Percentiles rank a stretch among this genome's conserved stretches.
Evolutionary conservation across 2,329 filamentous ascomycete species (phyloP).

Genomic region (Penicillium thymicola): DNA sequence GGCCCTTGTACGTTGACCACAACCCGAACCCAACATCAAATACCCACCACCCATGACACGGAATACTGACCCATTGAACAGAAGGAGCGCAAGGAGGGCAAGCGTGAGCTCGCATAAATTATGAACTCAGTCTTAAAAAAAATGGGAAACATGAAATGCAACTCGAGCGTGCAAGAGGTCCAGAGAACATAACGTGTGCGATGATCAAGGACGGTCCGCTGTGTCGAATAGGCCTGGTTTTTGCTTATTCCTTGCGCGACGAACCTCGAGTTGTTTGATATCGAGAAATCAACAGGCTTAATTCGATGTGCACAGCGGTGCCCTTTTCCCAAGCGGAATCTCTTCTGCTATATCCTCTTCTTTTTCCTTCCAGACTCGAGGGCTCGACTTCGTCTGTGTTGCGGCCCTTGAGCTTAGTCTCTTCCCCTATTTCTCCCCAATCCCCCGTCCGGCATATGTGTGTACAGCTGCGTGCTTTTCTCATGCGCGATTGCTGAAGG

Average conservation of each 20-base stretch:
- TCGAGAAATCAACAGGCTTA: slow-evolving; percentile 30
- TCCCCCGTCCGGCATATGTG: slow-evolving; percentile 58
- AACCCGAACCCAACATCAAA: neutral
- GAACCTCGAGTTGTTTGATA: slow-evolving; percentile 25
- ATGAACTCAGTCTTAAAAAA: slow-evolving; percentile 26
- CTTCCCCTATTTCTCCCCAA: neutral
- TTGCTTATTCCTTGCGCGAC: slow-evolving; percentile 27
- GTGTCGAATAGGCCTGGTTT: slow-evolving; percentile 28
- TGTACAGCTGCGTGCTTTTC: slow-evolving; percentile 64
- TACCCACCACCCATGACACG: neutral
- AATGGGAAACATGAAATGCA: slow-evolving; percentile 31
- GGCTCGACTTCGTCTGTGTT: slow-evolving; percentile 6
- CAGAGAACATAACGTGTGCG: slow-evolving; percentile 33
- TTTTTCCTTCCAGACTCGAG: slow-evolving; percentile 6
- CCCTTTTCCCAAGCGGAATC: slow-evolving; percentile 16
- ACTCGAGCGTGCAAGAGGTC: slow-evolving; percentile 32
- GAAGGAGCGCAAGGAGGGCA: slow-evolving; percentile 98
- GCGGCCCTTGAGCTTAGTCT: slow-evolving; percentile 12
- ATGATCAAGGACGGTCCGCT: slow-evolving; percentile 31
- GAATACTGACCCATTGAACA: slow-evolving; percentile 48
- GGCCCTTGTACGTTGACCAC: slow-evolving; percentile 72
- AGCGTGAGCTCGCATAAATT: slow-evolving; percentile 77
- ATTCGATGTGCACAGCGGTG: slow-evolving; percentile 26
- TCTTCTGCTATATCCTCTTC: slow-evolving; percentile 7
- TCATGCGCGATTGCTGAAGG: slow-evolving; percentile 66